Percentiles rank a stretch among this genome's conserved stretches.
These are phyloP conservation scores for Verticillium dahliae DNA, from an alignment of 2,329 filamentous ascomycete genomes.

Conservation along the genomic window DNA sequence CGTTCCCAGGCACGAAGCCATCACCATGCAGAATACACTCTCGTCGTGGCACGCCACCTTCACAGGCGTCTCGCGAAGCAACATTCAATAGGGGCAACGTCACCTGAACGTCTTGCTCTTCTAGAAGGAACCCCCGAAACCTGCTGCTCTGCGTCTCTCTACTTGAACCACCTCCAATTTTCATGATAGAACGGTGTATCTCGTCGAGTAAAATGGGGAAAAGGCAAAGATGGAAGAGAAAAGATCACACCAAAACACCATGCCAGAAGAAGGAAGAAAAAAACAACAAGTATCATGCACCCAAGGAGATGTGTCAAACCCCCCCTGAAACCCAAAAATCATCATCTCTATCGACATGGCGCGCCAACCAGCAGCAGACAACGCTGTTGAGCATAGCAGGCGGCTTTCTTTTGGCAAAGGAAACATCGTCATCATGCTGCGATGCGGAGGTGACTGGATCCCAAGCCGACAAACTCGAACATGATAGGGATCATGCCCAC, in stretches of 20 bases:
- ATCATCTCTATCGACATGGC: not conserved
- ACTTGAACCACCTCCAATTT: not conserved
- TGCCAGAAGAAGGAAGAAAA: not conserved
- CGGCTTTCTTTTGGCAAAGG: not conserved
- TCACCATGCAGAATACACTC: not conserved
- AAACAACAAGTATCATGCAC: not conserved
- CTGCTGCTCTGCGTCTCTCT: not conserved
- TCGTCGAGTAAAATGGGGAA: not conserved
- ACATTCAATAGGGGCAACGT: not conserved
- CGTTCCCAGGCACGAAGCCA: not conserved
- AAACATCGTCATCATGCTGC: conserved; percentile 1
- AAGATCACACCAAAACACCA: not conserved
- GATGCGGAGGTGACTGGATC: conserved; percentile 30
- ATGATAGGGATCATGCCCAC: conserved; percentile 68
- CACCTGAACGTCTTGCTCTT: not conserved
- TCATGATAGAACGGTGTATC: not conserved
- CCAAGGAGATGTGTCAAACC: not conserved
- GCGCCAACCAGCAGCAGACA: not conserved
- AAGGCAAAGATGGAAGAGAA: not conserved
- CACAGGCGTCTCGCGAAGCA: not conserved
- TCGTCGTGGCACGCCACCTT: not conserved
- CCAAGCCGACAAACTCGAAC: conserved; percentile 56
- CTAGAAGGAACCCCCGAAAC: not conserved
- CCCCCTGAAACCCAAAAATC: not conserved
- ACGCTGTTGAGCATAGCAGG: not conserved